Evolutionary conservation across 202 grass and related monocot genomes (phyloP).

Genomic region (Cymbopogon flexuosus): DNA sequence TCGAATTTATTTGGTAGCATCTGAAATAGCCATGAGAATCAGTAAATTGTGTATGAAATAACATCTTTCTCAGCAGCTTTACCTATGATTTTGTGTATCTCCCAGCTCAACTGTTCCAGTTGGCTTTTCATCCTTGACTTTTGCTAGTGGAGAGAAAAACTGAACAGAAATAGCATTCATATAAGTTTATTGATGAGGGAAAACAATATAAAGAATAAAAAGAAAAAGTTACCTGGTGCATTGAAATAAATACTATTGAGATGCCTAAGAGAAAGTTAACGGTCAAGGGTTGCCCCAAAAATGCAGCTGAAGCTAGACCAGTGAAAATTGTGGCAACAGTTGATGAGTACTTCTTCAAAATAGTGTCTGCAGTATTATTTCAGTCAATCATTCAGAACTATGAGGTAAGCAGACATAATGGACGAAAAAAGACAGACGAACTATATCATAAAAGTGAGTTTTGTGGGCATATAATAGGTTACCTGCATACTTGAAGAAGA

Average conservation of each 20-base stretch:
- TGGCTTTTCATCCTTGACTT: slow-evolving; percentile 83
- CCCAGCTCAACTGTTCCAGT: slow-evolving; percentile 57
- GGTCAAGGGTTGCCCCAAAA: slow-evolving; percentile 88
- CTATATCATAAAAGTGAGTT: neutral
- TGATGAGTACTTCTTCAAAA: slow-evolving; percentile 98
- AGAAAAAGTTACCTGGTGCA: slow-evolving; percentile 76
- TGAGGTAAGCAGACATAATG: neutral
- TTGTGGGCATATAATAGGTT: slow-evolving; percentile 23
- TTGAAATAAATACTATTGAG: slow-evolving; percentile 98
- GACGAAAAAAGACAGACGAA: neutral
- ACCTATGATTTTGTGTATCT: slow-evolving; percentile 65
- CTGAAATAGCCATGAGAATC: neutral
- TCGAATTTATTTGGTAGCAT: neutral
- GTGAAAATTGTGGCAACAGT: slow-evolving; percentile 99
- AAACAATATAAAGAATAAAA: slow-evolving; percentile 20
- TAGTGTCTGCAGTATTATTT: slow-evolving; percentile 62
- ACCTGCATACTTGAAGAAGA: slow-evolving; percentile 99
- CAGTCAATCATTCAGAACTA: slow-evolving; percentile 22
- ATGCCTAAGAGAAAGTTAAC: slow-evolving; percentile 95
- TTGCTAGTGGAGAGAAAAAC: slow-evolving; percentile 97
- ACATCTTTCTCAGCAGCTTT: neutral
- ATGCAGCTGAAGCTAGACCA: slow-evolving; percentile 79
- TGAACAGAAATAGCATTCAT: slow-evolving; percentile 36
- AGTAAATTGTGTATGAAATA: neutral
- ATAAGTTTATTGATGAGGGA: slow-evolving; percentile 9